phyloP scores from a whole-genome alignment of 192 early-diverging fungal species.

The Linderina pennispora region DNA sequence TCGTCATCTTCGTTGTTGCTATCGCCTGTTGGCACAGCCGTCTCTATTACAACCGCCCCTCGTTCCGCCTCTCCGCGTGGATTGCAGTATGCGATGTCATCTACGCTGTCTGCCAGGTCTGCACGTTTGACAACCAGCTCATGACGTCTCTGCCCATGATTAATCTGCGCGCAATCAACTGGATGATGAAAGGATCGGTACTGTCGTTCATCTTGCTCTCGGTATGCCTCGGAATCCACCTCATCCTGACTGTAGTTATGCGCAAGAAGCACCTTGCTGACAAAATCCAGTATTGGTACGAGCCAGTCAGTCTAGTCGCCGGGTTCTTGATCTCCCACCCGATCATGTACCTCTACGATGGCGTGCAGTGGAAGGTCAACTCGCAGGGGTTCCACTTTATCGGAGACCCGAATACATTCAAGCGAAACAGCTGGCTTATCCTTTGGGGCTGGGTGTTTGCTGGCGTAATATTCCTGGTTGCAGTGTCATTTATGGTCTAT shows the following conservation, averaged over 20 bases:
- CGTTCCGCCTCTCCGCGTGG: constrained; percentile 27
- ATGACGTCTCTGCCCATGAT: constrained; percentile 25
- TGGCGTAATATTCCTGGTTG: constrained; percentile 9
- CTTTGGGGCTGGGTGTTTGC: constrained; percentile 33
- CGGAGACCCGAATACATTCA: constrained; percentile 13
- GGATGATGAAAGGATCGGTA: constrained; percentile 32
- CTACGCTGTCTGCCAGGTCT: constrained; percentile 31
- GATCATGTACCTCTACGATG: constrained; percentile 32
- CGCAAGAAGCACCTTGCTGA: constrained; percentile 3
- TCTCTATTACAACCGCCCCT: not conserved
- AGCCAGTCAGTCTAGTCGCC: constrained; percentile 14
- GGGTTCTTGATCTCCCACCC: constrained; percentile 35
- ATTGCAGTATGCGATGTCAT: constrained; percentile 33
- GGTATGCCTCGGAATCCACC: constrained; percentile 19
- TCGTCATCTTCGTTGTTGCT: constrained; percentile 21
- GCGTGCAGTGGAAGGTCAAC: constrained; percentile 16
- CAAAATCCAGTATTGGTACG: constrained; percentile 25
- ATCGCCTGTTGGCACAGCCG: constrained; percentile 3
- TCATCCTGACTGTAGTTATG: constrained; percentile 4
- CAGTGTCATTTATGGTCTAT: not conserved
- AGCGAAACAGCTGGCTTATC: constrained; percentile 28
- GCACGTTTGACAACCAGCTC: constrained; percentile 26
- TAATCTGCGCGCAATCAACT: constrained; percentile 30
- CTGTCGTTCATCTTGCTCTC: constrained; percentile 26
- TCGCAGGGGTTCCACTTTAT: constrained; percentile 32